Base-by-base conservation (phyloP, 495 filamentous ascomycete genomes). In the Aspergillus incahuasiensis region DNA sequence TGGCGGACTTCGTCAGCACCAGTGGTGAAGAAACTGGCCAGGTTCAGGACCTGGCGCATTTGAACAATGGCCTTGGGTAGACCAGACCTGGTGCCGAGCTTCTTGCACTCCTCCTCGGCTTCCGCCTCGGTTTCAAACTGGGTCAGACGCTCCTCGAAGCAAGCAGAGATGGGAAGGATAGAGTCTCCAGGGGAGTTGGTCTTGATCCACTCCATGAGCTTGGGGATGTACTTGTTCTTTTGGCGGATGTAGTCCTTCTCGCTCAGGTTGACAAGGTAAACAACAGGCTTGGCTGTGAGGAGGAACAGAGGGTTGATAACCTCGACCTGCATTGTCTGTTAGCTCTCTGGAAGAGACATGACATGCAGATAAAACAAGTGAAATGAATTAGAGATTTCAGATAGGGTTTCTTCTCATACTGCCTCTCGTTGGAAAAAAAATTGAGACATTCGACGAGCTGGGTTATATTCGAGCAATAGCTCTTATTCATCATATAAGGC, bases 171-270 rank as follows among this genome's bases (percentile, higher is more conserved):
- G 43, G 94, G 95, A 43, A 99, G 86, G 64, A 97, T 86, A 32
- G 91, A 86, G 63, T 96, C 91, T 47, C 91, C 92, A 24, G 83
- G 68, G 2, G 91, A 89, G 73, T 97, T 79, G 62, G 87, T 81
- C 74, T 97, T 92, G 74, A 97, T 83, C 92, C 94, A 97, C 64
- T 89, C 84, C 60, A 86, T 87, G 65, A 99, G 87, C 77, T 91
- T 91, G 58, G 87, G 79, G 15, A 97, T 86, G 79, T 97, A 85
- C 85, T 97, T 97, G 83, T 97, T 99, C 86, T 97, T 97, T 79
- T 97, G 92, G 63, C 94, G 88, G 73, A 97, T 88, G 73, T 92
- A 99, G 74, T 97, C 95, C 73, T 84, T 91, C 78, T 99, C 95
- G 62, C 87, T 92, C 51, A 99, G 79, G 77, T 99, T 99, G 75